These are phyloP conservation scores for Protomyces lactucae-debilis DNA, from an alignment of 1,139 yeast genomes.

Conservation along the genomic window DNA sequence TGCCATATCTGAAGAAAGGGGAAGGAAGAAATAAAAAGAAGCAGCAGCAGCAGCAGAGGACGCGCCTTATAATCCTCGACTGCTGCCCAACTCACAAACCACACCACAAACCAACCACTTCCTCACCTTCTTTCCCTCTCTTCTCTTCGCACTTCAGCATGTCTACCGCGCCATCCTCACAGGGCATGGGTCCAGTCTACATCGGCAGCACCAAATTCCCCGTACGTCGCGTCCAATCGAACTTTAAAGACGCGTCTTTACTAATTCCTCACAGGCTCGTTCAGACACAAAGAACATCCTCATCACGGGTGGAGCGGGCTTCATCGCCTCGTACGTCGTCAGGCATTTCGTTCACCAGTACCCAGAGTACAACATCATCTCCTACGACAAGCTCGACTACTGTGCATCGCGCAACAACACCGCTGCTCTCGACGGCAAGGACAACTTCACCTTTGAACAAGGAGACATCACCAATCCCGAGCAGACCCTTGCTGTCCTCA, in stretches of 20 bases:
- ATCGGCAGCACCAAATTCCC: slow-evolving; percentile 32
- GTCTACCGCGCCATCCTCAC: slow-evolving; percentile 7
- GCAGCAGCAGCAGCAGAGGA: not conserved
- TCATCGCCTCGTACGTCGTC: slow-evolving; percentile 52
- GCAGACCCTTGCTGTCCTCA: slow-evolving; percentile 35
- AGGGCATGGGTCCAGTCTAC: slow-evolving; percentile 25
- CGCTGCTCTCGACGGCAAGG: slow-evolving; percentile 36
- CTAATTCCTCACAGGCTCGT: not conserved
- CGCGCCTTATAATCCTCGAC: not conserved
- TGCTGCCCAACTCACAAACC: not conserved
- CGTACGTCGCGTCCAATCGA: not conserved
- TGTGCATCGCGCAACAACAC: slow-evolving; percentile 37
- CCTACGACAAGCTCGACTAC: slow-evolving; percentile 49
- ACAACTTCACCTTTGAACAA: slow-evolving; percentile 38
- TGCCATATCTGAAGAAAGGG: not conserved
- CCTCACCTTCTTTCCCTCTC: not conserved
- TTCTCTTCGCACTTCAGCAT: not conserved
- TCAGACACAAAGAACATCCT: slow-evolving; percentile 37
- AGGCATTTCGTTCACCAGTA: slow-evolving; percentile 43
- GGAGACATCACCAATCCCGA: slow-evolving; percentile 44
- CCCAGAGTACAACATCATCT: slow-evolving; percentile 45
- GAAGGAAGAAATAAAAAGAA: not conserved
- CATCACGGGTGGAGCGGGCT: slow-evolving; percentile 60
- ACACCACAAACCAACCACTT: not conserved
- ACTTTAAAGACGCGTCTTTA: not conserved